Evolutionary conservation across 768 basidiomycete genomes (phyloP).

Genomic region (Paxillus ammoniavirescens): DNA sequence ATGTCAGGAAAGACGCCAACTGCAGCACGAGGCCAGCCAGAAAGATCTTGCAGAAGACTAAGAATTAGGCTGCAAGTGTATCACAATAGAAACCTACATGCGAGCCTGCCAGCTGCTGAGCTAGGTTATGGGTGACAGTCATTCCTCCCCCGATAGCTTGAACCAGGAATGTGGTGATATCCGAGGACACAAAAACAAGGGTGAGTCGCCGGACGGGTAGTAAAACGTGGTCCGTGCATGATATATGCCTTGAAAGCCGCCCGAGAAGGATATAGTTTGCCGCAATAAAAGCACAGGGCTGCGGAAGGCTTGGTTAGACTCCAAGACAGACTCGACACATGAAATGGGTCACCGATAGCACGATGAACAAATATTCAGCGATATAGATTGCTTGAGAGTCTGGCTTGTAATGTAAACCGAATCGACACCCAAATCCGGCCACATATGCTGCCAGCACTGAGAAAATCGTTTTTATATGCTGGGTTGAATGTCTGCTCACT

Average conservation of each 20-base stretch:
- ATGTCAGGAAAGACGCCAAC: conserved; percentile 49
- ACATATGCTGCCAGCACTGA: conserved; percentile 45
- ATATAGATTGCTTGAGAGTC: conserved; percentile 55
- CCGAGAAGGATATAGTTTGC: conserved; percentile 68
- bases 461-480: neutral
- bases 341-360: conserved; percentile 43
- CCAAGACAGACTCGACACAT: conserved; percentile 4
- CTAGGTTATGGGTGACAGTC: neutral
- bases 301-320: neutral
- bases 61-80: neutral
- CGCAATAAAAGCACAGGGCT: conserved; percentile 77
- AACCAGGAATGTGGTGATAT: conserved; percentile 64
- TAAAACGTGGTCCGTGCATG: conserved; percentile 46
- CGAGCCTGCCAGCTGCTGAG: conserved; percentile 29
- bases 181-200: conserved; percentile 56
- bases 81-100: conserved; percentile 40
- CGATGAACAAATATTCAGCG: conserved; percentile 56
- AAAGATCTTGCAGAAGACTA: conserved; percentile 55
- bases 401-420: conserved; percentile 51
- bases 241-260: conserved; percentile 51
- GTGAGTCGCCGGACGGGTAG: conserved; percentile 51
- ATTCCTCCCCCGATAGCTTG: conserved; percentile 40
- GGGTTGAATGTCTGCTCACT: conserved; percentile 34
- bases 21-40: conserved; percentile 58
- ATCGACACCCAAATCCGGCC: conserved; percentile 54